Percentiles rank a stretch among this genome's conserved stretches.
These are phyloP conservation scores for Xylariaceae sp. DNA, from an alignment of 2,329 filamentous ascomycete species.

Conservation along the genomic window DNA sequence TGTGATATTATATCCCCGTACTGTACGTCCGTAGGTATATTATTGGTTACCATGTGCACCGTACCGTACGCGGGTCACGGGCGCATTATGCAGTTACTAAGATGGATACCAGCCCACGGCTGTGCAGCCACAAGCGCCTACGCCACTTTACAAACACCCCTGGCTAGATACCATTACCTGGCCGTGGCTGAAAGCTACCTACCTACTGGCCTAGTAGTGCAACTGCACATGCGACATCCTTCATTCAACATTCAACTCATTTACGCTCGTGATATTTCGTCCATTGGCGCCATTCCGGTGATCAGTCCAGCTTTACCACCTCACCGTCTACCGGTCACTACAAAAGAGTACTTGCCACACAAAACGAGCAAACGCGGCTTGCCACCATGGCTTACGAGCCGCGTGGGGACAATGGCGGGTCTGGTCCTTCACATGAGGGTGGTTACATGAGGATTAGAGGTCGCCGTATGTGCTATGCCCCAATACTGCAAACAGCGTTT, in stretches of 20 bases:
- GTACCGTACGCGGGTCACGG: too few relatives aligned
- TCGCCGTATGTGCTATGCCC: slow-evolving; percentile 42
- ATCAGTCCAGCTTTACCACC: not conserved
- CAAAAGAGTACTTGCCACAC: not conserved
- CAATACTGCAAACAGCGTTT: too few relatives aligned
- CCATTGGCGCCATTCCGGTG: not conserved
- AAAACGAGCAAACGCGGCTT: not conserved
- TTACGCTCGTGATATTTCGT: not conserved
- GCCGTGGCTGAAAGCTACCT: slow-evolving; percentile 16
- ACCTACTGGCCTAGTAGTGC: not conserved
- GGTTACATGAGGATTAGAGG: slow-evolving; percentile 48
- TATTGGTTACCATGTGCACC: too few relatives aligned
- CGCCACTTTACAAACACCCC: too few relatives aligned
- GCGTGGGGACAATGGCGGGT: slow-evolving; percentile 45
- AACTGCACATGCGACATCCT: slow-evolving; percentile 5
- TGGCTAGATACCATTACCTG: not conserved
- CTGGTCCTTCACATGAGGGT: slow-evolving; percentile 38
- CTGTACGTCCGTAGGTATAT: too few relatives aligned
- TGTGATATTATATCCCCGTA: too few relatives aligned
- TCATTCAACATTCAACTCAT: not conserved
- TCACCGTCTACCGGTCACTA: not conserved
- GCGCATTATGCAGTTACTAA: too few relatives aligned
- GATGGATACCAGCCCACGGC: too few relatives aligned
- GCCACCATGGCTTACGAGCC: slow-evolving; percentile 50
- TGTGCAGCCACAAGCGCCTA: too few relatives aligned